These are phyloP conservation scores for Mycena chlorophos DNA, from an alignment of 768 basidiomycete species.

Conservation along the genomic window DNA sequence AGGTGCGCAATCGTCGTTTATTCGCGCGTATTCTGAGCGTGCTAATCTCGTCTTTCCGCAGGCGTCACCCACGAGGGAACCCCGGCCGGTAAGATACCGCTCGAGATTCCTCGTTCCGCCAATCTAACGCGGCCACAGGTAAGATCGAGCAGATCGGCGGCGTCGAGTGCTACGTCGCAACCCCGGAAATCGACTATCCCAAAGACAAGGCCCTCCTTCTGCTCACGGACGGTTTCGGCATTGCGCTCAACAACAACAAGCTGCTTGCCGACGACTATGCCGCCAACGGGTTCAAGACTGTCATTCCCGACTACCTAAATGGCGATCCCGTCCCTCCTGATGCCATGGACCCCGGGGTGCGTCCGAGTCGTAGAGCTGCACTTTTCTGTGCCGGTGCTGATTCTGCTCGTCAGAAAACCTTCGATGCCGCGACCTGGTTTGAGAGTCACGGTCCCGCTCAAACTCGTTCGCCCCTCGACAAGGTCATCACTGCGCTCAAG, in stretches of 20 bases:
- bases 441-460: neutral
- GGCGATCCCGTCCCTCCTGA: slow-evolving; percentile 17
- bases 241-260: slow-evolving; percentile 35
- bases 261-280: slow-evolving; percentile 46
- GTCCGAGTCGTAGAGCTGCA: neutral
- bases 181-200: slow-evolving; percentile 37
- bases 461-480: neutral
- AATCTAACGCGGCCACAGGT: slow-evolving; percentile 4
- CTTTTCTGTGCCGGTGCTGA: neutral
- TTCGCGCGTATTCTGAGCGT: neutral
- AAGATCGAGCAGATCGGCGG: slow-evolving; percentile 35
- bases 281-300: slow-evolving; percentile 14
- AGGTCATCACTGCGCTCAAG: neutral
- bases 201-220: slow-evolving; percentile 44
- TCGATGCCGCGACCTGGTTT: neutral
- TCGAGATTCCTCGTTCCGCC: neutral
- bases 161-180: slow-evolving; percentile 41
- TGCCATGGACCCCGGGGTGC: neutral
- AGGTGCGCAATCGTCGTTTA: slow-evolving; percentile 11
- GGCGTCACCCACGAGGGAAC: slow-evolving; percentile 29
- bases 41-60: slow-evolving; percentile 3
- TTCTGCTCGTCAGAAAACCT: neutral
- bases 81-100: slow-evolving; percentile 5
- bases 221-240: slow-evolving; percentile 41
- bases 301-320: slow-evolving; percentile 19